A percentile compares a stretch with the other conserved stretches of the same genome.
phyloP scores from a whole-genome alignment of 805 yeast genomes.

The Wickerhamomyces mucosus region DNA sequence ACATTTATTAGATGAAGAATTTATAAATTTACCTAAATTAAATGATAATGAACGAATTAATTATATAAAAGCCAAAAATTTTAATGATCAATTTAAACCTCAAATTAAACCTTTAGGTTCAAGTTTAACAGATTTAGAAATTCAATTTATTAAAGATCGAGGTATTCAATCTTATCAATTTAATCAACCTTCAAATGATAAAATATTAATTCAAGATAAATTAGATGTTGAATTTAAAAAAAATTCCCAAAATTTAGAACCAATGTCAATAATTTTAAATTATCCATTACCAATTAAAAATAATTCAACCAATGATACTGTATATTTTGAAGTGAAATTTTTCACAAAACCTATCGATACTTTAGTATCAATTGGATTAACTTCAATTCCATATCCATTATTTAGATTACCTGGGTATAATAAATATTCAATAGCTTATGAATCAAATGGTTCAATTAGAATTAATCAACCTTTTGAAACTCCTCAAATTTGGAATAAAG shows the following conservation, averaged over 20 bases:
- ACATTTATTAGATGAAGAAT: constrained; percentile 55
- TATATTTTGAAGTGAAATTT: constrained; percentile 41
- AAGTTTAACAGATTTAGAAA: constrained; percentile 70
- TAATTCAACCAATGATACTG: constrained; percentile 10
- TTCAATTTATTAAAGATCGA: constrained; percentile 65
- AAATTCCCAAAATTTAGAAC: constrained; percentile 4
- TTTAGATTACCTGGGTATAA: constrained; percentile 92
- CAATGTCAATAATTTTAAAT: constrained; percentile 21
- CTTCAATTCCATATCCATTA: constrained; percentile 86
- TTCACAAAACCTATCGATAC: constrained; percentile 51
- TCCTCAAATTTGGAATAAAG: constrained; percentile 44
- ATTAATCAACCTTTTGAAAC: constrained; percentile 41
- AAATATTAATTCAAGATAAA: constrained; percentile 54
- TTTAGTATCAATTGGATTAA: constrained; percentile 63
- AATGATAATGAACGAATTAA: constrained; percentile 30
- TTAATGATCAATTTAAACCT: constrained; percentile 30
- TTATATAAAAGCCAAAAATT: constrained; percentile 31
- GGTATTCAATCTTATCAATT: constrained; percentile 54
- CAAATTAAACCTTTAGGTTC: constrained; percentile 28
- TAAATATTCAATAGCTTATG: constrained; percentile 77
- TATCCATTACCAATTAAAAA: constrained; percentile 37
- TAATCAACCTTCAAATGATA: constrained; percentile 23
- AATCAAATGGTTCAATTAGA: constrained; percentile 73
- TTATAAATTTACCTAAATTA: constrained; percentile 32
- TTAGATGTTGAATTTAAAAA: constrained; percentile 34